Base-by-base conservation (phyloP, 2,329 filamentous ascomycete genomes). In the Fusarium tanahbumbuense region DNA sequence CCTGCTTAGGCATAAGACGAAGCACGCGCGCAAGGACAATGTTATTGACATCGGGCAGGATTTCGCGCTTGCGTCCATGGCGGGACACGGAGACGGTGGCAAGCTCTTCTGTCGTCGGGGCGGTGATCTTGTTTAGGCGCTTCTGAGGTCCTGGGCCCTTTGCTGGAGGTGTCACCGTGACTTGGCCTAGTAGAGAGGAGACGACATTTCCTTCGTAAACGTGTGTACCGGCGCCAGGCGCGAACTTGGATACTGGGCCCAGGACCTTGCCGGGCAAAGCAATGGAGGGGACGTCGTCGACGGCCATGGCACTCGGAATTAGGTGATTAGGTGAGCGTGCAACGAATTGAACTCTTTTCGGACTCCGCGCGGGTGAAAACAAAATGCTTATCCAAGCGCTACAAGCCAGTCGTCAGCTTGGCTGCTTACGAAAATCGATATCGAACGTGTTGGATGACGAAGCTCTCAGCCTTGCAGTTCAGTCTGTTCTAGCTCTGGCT, bases 21-120 rank as follows among this genome's bases (percentile, higher is more conserved):
- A 93, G 93, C 42, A 99, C 93, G 37, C 92, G 89, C 69, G 93
- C 94, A 41, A 99, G 87, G 41, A 98, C 93, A 18, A 90, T 85
- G 73, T 92, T 92, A 76, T 90, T 88, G 42, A 98, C 93, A 72
- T 92, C 89, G 2, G 96, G 96, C 10, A 98, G 86, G 55, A 94
- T 88, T 78, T 93, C 92, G 66, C 88, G 87, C 78, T 88, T 88
- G 73, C 76, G 76, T 12, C 79, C 80, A 58, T 83, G 79, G 30
- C 83, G 81, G 48, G 84, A 81, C 34, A 91, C 87, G 10, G 88
- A 89, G 59, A 91, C 81, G 15, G 84, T 87, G 12, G 86, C 81
- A 6, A 86, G 81, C 49, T 81, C 78, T 28, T 82, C 79, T 22
- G 83, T 75, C 7, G 78, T 75, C 4, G 84, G 77, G 5, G 83